These are phyloP conservation scores for Paecilomyces formosus DNA, from an alignment of 2,329 filamentous ascomycete genomes.

Conservation along the genomic window DNA sequence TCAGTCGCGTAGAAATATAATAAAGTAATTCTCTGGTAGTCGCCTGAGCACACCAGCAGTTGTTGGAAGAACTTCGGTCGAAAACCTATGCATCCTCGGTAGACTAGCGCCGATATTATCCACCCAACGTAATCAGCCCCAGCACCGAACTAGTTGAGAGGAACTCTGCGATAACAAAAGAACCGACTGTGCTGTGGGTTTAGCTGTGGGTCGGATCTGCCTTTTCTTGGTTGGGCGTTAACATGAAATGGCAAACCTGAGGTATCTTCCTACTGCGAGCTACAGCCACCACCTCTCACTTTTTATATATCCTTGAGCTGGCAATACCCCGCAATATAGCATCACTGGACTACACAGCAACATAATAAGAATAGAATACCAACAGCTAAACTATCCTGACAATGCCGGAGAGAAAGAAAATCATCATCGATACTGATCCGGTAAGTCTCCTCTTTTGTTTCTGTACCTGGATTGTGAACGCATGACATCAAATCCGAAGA, in stretches of 20 bases:
- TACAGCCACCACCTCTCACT: neutral
- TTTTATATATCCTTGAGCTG: neutral
- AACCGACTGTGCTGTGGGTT: neutral
- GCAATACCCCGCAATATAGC: neutral
- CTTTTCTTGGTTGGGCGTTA: neutral
- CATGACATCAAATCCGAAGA: neutral
- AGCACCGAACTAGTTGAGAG: neutral
- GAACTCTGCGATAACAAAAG: neutral
- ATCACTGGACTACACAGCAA: neutral
- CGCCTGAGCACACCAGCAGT: too few relatives aligned
- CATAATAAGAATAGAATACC: neutral
- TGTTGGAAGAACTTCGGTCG: neutral
- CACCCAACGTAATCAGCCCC: neutral
- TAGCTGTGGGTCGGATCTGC: neutral
- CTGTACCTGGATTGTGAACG: neutral
- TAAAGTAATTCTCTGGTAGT: too few relatives aligned
- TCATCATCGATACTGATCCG: constrained; percentile 97
- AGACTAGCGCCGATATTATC: neutral
- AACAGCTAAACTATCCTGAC: neutral
- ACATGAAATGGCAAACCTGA: neutral
- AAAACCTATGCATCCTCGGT: neutral
- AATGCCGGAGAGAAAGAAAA: constrained; percentile 63
- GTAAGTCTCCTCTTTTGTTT: constrained; percentile 38
- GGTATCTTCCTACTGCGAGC: neutral
- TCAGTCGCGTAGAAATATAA: too few relatives aligned